These are phyloP conservation scores for Glutinoglossum americanum DNA, from an alignment of 495 filamentous ascomycete species.

Conservation along the genomic window DNA sequence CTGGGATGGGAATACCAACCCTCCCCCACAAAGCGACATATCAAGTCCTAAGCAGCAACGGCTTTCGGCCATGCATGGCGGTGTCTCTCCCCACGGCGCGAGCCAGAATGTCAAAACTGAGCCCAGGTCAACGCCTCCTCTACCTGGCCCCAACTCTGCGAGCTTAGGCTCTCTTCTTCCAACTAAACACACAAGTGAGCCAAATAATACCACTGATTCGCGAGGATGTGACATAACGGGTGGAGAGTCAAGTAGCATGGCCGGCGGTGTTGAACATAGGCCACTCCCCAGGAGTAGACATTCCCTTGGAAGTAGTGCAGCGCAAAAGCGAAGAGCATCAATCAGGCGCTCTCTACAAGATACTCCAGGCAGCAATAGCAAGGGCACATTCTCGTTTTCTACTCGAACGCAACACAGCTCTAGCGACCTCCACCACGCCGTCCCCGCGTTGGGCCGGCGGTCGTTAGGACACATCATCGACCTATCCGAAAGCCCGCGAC, in stretches of 20 bases:
- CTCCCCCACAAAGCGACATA: neutral
- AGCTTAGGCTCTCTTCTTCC: neutral
- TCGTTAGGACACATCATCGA: neutral
- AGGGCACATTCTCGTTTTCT: neutral
- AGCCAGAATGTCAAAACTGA: neutral
- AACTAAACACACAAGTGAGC: neutral
- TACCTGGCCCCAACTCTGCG: neutral
- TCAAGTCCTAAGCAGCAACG: neutral
- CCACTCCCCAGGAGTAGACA: neutral
- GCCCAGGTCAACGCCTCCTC: neutral
- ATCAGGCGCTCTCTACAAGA: neutral
- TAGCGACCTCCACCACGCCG: neutral
- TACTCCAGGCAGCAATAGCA: neutral
- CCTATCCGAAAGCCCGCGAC: neutral
- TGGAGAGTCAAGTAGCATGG: neutral
- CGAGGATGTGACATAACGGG: neutral
- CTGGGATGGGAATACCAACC: neutral
- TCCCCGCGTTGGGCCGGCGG: neutral
- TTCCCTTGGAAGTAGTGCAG: neutral
- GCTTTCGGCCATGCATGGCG: neutral
- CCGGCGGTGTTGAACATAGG: too few species aligned
- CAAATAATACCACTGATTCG: neutral
- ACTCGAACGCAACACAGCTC: neutral
- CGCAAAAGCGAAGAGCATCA: neutral
- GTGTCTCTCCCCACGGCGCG: neutral